A percentile compares a stretch with the other conserved stretches of the same genome.
Conservation (phyloP, 73 alveolate species). For the Breviolum minutum region DNA sequence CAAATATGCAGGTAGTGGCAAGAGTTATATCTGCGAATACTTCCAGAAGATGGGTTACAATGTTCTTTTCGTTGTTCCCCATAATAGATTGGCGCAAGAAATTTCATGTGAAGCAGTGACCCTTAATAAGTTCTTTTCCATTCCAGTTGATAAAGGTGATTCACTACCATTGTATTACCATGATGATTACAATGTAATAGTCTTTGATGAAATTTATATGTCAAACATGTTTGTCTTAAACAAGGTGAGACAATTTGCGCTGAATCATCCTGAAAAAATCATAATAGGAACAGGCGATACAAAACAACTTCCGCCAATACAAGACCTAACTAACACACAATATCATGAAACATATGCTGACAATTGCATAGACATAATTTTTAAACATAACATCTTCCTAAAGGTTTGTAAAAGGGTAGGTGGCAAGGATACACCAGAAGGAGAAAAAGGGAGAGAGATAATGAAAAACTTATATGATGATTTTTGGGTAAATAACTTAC, state of each 20-base stretch:
- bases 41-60: conserved; percentile 17
- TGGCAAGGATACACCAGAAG: conserved; percentile 31
- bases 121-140: neutral
- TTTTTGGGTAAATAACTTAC: neutral
- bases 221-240: neutral
- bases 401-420: conserved; percentile 37
- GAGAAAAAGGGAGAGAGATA: neutral
- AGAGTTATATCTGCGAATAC: conserved; percentile 11
- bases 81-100: neutral
- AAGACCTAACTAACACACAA: conserved; percentile 6
- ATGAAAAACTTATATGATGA: neutral
- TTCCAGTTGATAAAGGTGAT: neutral
- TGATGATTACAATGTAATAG: neutral
- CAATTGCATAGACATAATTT: no score
- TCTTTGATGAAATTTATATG: neutral
- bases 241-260: neutral
- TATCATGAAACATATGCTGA: neutral
- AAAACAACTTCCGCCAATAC: conserved; percentile 28
- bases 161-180: neutral
- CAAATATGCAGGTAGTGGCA: neutral
- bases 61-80: neutral
- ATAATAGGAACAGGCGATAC: conserved; percentile 46
- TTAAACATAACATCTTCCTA: neutral
- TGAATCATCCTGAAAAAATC: conserved; percentile 14
- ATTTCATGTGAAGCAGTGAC: neutral